Evolutionary conservation across 805 yeast genomes (phyloP).

Genomic region (Ogataea minuta): DNA sequence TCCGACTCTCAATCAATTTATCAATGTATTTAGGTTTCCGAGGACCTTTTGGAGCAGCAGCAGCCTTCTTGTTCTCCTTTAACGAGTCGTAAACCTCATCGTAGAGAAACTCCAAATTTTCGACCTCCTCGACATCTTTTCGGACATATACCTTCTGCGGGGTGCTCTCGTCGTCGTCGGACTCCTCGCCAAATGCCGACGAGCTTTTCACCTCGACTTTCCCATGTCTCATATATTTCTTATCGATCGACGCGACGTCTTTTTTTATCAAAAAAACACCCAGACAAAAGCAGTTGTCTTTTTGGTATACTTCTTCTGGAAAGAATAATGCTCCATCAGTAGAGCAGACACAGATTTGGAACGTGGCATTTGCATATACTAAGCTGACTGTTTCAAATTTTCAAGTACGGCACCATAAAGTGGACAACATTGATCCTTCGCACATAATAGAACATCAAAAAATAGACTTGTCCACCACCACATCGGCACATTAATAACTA

Average conservation of each 20-base stretch:
- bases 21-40: slow-evolving; percentile 36
- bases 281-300: slow-evolving; percentile 8
- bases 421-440: not conserved
- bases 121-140: slow-evolving; percentile 1
- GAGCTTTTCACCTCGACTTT: slow-evolving; percentile 5
- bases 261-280: slow-evolving; percentile 1
- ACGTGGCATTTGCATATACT: too few relatives aligned
- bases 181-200: slow-evolving; percentile 5
- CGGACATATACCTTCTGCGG: not conserved
- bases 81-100: slow-evolving; percentile 49
- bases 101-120: slow-evolving; percentile 33
- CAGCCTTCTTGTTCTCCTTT: slow-evolving; percentile 29
- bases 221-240: slow-evolving; percentile 8
- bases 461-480: not conserved
- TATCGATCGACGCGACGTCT: slow-evolving; percentile 8
- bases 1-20: slow-evolving; percentile 43
- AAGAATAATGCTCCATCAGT: slow-evolving; percentile 4
- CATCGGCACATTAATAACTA: slow-evolving; percentile 2
- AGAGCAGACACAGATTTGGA: not conserved
- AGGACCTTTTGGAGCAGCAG: slow-evolving; percentile 22
- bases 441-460: slow-evolving; percentile 7
- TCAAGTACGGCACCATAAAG: too few relatives aligned
- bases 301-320: not conserved
- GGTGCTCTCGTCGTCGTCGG: slow-evolving; percentile 1
- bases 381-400: too few relatives aligned